Evolutionary conservation across 148 eudicot genomes (phyloP), one percentile per base, ranked within the genome.

Genomic region (Chenopodium album): DNA sequence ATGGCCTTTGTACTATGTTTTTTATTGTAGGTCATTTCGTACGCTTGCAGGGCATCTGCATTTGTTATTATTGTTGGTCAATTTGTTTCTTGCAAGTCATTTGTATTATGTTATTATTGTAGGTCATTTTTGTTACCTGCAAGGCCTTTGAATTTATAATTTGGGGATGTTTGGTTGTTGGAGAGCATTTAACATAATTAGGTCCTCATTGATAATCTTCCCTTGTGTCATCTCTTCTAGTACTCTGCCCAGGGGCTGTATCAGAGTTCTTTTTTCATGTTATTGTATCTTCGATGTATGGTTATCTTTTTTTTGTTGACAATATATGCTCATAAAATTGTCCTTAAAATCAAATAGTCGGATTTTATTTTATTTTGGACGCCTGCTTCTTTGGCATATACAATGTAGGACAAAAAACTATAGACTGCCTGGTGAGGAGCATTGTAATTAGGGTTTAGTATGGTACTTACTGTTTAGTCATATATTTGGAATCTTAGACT

Each of bases 91-190:
- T 78, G 71, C 29, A 41, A 77, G 48, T 41, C 19, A 7, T 56
- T 17, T 77, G 41, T 47, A 22, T 26, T 56, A 11, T 47, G 22
- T 47, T 73, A 47, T 47, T 46, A 41, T 72, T 16, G 48, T 71
- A 5, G 79, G 31, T 76, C 68, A 60, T 65, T 44, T 44, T 46
- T 37, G 72, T 44, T 48, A 28, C 62, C 17, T 78, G 80, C 16
- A 67, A 65, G 34, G 37, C 12, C 59, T 66, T 4, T 66, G 20
- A 23, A 77, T 23, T 47, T 9, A 16, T 9, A 16, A 17, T 47
- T 26, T 28, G 4, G 26, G 26, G 50, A 62, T n/a, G 44, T 16
- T 16, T 78, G 73, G 62, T 28, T 78, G 37, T 66, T 78, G 37
- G 62, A 66, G 17, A 78, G 48, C 80, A 26, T 67, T 50, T 4